These are phyloP conservation scores for Bjerkandera adusta DNA, from an alignment of 1,284 basidiomycete species.

Conservation along the genomic window DNA sequence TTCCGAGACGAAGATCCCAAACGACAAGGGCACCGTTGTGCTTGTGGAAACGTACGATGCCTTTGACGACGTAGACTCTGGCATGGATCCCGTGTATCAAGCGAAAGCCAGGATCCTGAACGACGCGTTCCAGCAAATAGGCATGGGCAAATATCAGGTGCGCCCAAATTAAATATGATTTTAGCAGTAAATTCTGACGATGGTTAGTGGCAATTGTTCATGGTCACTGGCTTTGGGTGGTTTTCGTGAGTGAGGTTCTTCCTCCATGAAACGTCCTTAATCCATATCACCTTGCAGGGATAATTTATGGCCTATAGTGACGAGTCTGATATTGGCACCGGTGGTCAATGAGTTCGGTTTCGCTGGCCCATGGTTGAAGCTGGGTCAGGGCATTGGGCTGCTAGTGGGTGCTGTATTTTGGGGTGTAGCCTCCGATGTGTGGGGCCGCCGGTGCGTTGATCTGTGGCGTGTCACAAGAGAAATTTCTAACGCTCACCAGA, in stretches of 20 bases:
- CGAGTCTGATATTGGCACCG: slow-evolving; percentile 55
- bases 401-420: slow-evolving; percentile 67
- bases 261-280: slow-evolving; percentile 5
- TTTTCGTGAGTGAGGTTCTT: slow-evolving; percentile 43
- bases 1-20: too few species aligned
- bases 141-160: slow-evolving; percentile 73
- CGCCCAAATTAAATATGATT: slow-evolving; percentile 8
- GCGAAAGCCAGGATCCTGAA: slow-evolving; percentile 64
- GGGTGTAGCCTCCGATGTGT: slow-evolving; percentile 59
- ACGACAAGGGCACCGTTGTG: too few species aligned
- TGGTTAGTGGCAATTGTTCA: slow-evolving; percentile 21
- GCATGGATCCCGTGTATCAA: slow-evolving; percentile 59
- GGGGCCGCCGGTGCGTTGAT: slow-evolving; percentile 48
- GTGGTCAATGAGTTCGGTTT: slow-evolving; percentile 56
- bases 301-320: slow-evolving; percentile 66
- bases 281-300: slow-evolving; percentile 37
- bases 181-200: not conserved
- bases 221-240: slow-evolving; percentile 20
- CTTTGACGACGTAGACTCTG: slow-evolving; percentile 40
- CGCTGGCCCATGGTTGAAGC: slow-evolving; percentile 50
- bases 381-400: slow-evolving; percentile 59
- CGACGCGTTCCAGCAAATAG: slow-evolving; percentile 66
- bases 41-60: too few species aligned
- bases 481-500: slow-evolving; percentile 56
- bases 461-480: slow-evolving; percentile 36